Evolutionary conservation across 2,329 filamentous ascomycete genomes (phyloP), one percentile per base, ranked within the genome.

Genomic region (Botrytis porri): DNA sequence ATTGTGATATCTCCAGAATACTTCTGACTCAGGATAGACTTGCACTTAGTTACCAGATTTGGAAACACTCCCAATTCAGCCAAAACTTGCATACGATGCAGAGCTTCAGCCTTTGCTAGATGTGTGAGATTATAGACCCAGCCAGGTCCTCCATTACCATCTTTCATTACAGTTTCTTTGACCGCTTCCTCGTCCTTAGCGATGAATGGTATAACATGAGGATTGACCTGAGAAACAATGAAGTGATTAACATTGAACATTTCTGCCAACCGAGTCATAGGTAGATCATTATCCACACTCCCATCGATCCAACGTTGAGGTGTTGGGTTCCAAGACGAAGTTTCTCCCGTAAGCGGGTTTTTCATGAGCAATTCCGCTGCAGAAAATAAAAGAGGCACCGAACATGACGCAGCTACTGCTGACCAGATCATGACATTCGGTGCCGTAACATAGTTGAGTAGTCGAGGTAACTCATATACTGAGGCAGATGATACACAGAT

Each of bases 231-330:
- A 0, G 94, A 97, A 29, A 98, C 95, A 77, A 98, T 98, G 80
- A 98, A 98, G 81, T 98, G 95, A 79, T 98, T 98, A 80, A 98
- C 95, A 79, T 98, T 97, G 85, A 98, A 97, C 92, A 98, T 95
- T 80, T 97, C 94, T 0, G 94, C 90, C 25, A 98, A 85, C 2
- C 93, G 89, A 32, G 92, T 94, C 89, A 97, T 97, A 2, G 95
- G 95, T 4, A 98, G 85, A 81, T 98, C 95, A 74, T 96, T 96
- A 80, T 98, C 94, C 35, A 98, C 93, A 0, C 95, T 98, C 1
- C 95, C 95, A 80, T 98, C 95, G 69, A 98, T 97, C 88, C 93
- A 98, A 76, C 89, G 89, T 80, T 94, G 92, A 41, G 93, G 91
- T 5, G 92, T 91, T 22, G 94, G 92, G 77, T 96, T 95, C 95